These are phyloP conservation scores for Nakazawaea populi DNA, from an alignment of 805 yeast species.

Conservation along the genomic window DNA sequence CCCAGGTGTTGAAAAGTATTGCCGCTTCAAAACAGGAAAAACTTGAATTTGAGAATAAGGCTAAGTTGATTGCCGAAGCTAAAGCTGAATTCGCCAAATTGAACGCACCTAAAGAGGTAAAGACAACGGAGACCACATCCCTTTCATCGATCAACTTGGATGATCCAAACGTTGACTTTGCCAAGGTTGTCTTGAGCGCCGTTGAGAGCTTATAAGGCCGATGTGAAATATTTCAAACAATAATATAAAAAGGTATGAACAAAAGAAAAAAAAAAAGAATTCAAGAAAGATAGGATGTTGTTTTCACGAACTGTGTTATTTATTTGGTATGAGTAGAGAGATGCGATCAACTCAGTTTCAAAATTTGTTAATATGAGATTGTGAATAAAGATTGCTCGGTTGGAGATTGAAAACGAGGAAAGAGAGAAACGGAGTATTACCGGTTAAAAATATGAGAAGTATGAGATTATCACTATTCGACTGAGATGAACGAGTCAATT, in stretches of 20 bases:
- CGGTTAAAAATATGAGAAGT: too few relatives aligned
- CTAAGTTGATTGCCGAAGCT: constrained; percentile 79
- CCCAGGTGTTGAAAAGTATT: constrained; percentile 56
- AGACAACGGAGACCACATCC: constrained; percentile 30
- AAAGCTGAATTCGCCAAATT: constrained; percentile 80
- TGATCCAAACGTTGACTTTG: constrained; percentile 88
- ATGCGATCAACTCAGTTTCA: too few relatives aligned
- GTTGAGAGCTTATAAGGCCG: constrained; percentile 39
- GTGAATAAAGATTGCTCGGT: too few relatives aligned
- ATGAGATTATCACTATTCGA: too few relatives aligned
- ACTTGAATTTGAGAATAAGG: constrained; percentile 55
- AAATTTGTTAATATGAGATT: too few relatives aligned
- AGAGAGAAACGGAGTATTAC: too few relatives aligned
- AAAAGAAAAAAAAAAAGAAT: too few relatives aligned
- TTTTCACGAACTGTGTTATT: too few relatives aligned
- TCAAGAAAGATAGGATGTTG: too few relatives aligned
- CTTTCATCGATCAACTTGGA: constrained; percentile 61
- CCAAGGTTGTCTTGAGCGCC: constrained; percentile 57
- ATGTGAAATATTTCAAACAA: background rate
- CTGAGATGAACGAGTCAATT: too few relatives aligned
- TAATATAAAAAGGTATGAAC: background rate
- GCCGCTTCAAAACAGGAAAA: constrained; percentile 55
- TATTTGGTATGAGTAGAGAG: background rate
- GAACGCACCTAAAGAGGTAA: constrained; percentile 36
- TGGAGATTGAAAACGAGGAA: too few relatives aligned